Conservation (phyloP, 257 asterid species). For the Solanum chmielewskii region DNA sequence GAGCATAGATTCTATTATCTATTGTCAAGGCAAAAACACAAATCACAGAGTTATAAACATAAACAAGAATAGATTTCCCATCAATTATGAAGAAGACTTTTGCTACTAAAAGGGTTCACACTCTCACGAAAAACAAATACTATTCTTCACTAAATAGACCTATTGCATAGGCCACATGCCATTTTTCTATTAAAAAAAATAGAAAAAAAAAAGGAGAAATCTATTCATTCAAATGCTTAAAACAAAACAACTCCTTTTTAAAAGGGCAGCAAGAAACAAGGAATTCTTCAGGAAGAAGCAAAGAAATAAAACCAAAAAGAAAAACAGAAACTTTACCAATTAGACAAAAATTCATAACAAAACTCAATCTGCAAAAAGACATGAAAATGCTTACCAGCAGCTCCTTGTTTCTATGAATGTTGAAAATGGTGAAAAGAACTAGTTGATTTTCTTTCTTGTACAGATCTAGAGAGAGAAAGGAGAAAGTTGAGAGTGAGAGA, state of each 20-base stretch:
- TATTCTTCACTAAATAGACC: background rate
- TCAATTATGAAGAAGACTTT: background rate
- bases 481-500: constrained; percentile 6
- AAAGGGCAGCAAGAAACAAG: background rate
- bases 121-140: background rate
- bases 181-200: background rate
- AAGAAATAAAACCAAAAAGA: background rate
- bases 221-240: background rate
- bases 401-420: background rate
- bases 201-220: background rate
- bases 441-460: background rate
- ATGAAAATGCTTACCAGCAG: background rate
- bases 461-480: constrained; percentile 59
- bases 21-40: background rate
- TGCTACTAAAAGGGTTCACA: background rate
- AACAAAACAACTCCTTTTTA: background rate
- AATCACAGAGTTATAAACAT: background rate
- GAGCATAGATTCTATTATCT: background rate
- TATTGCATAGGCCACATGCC: background rate
- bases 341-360: background rate
- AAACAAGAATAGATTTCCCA: background rate
- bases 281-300: background rate
- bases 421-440: background rate
- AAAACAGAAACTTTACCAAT: background rate
- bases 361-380: background rate